phyloP scores from a whole-genome alignment of 768 basidiomycete species.

The Boletus subparvulus region DNA sequence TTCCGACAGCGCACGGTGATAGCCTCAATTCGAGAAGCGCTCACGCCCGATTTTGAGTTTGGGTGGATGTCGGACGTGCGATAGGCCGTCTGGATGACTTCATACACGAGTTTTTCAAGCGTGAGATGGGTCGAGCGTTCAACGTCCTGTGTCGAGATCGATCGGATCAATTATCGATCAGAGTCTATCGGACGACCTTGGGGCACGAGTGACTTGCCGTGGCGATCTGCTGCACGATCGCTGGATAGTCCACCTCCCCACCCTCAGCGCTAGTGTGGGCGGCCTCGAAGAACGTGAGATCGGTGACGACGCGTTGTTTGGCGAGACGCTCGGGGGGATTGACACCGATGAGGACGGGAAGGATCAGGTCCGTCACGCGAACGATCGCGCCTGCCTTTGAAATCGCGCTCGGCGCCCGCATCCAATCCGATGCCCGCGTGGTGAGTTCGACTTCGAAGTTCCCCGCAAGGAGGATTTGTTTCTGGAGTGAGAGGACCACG shows the following conservation, averaged over 20 bases:
- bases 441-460: conserved; percentile 43
- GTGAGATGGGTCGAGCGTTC: conserved; percentile 18
- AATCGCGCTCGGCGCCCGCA: neutral
- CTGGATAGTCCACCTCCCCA: conserved; percentile 35
- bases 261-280: conserved; percentile 9
- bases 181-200: neutral
- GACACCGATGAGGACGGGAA: conserved; percentile 65
- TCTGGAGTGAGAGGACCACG: conserved; percentile 45
- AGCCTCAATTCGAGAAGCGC: conserved; percentile 32
- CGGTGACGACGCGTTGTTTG: conserved; percentile 61
- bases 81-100: conserved; percentile 49
- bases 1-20: conserved; percentile 62
- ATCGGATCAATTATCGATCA: neutral
- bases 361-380: conserved; percentile 42
- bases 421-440: conserved; percentile 9
- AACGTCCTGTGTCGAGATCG: conserved; percentile 1
- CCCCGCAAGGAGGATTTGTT: conserved; percentile 52
- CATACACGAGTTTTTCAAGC: conserved; percentile 36
- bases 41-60: neutral
- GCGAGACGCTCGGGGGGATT: conserved; percentile 66
- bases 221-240: conserved; percentile 35
- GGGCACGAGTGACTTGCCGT: conserved; percentile 8
- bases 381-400: conserved; percentile 27
- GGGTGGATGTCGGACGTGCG: conserved; percentile 53
- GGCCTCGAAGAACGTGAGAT: conserved; percentile 46